phyloP scores from a whole-genome alignment of 495 filamentous ascomycete species.

The Penicillium paxilli region DNA sequence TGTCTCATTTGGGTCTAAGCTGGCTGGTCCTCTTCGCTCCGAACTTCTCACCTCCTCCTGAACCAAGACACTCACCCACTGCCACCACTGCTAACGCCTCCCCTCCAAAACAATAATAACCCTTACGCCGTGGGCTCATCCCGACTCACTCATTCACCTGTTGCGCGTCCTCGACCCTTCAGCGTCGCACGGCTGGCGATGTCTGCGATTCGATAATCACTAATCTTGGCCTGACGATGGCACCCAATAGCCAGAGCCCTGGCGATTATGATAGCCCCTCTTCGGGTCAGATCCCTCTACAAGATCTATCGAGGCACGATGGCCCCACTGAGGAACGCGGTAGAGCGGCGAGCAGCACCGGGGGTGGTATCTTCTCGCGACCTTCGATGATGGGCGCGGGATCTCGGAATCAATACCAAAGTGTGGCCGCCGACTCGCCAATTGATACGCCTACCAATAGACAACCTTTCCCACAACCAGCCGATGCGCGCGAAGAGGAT shows the following conservation, averaged over 20 bases:
- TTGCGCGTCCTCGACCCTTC: slow-evolving; percentile 5
- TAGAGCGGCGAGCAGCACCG: slow-evolving; percentile 27
- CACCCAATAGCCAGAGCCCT: slow-evolving; percentile 54
- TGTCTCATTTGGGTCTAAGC: neutral
- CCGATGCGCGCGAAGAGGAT: slow-evolving; percentile 27
- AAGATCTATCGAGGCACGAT: slow-evolving; percentile 69
- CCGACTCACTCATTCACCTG: neutral
- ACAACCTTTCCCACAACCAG: slow-evolving; percentile 26
- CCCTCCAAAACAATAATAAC: neutral
- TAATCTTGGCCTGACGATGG: slow-evolving; percentile 55
- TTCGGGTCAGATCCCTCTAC: slow-evolving; percentile 74
- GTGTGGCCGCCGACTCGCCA: slow-evolving; percentile 55
- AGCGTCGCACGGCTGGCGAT: slow-evolving; percentile 33
- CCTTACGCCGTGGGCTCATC: neutral
- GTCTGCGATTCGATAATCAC: slow-evolving; percentile 43
- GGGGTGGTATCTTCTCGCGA: slow-evolving; percentile 36
- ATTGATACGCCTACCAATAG: slow-evolving; percentile 27
- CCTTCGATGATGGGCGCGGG: slow-evolving; percentile 38
- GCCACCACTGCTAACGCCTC: neutral
- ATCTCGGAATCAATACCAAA: slow-evolving; percentile 47
- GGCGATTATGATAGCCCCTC: slow-evolving; percentile 46
- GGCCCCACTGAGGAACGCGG: slow-evolving; percentile 27
- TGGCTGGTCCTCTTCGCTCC: neutral
- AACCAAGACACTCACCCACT: neutral
- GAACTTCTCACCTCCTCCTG: neutral